A percentile compares a stretch with the other conserved stretches of the same genome.
phyloP scores from a whole-genome alignment of 805 yeast genomes.

The Sugiyamaella marilandica region DNA sequence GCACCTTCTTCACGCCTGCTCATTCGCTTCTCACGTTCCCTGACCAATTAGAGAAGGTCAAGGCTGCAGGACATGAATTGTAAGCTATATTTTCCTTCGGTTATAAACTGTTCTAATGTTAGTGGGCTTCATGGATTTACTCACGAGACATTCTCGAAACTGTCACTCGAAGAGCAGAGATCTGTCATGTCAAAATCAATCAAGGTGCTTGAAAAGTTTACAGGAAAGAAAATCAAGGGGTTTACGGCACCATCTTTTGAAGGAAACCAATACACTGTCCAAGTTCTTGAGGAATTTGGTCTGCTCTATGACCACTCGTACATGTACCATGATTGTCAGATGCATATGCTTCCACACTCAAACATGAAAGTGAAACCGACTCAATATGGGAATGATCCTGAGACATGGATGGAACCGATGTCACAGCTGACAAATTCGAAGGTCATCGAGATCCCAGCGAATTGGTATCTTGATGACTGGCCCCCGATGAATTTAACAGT shows the following conservation, averaged over 20 bases:
- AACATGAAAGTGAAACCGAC: constrained; percentile 35
- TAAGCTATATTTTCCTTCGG: neutral
- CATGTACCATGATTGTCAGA: constrained; percentile 35
- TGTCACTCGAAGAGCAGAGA: constrained; percentile 34
- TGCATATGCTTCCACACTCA: constrained; percentile 36
- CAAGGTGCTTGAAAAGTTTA: constrained; percentile 31
- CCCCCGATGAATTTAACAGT: constrained; percentile 33
- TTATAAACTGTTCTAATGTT: neutral
- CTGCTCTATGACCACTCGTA: constrained; percentile 37
- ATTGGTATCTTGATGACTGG: constrained; percentile 37
- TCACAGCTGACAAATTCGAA: constrained; percentile 30
- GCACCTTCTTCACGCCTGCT: constrained; percentile 38
- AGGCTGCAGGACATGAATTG: constrained; percentile 34
- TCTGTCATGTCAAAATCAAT: constrained; percentile 34
- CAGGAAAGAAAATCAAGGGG: constrained; percentile 36
- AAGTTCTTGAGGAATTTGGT: constrained; percentile 34
- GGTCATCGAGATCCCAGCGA: constrained; percentile 37
- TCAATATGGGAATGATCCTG: constrained; percentile 22
- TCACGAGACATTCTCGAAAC: constrained; percentile 35
- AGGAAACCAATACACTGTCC: constrained; percentile 32
- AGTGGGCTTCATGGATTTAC: constrained; percentile 37
- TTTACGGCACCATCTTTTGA: constrained; percentile 40
- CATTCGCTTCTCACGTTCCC: constrained; percentile 38
- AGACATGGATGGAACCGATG: constrained; percentile 38
- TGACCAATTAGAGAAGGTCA: constrained; percentile 33